These are phyloP conservation scores for Carex sylvatica DNA, from an alignment of 202 grass and related monocot genomes.

Conservation along the genomic window DNA sequence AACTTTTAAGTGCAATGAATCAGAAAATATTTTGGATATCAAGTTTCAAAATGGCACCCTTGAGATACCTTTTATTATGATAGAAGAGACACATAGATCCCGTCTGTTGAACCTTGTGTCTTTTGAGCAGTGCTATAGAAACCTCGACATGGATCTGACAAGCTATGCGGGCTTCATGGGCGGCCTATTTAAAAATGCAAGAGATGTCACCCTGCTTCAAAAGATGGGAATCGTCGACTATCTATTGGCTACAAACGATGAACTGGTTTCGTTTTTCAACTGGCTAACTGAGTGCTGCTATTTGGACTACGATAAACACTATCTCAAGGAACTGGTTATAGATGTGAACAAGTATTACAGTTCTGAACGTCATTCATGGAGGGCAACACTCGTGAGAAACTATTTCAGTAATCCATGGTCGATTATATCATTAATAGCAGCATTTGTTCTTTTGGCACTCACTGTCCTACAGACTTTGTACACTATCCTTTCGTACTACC, in stretches of 20 bases:
- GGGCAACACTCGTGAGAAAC: too few relatives aligned
- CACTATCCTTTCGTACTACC: too few relatives aligned
- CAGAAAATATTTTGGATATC: not conserved
- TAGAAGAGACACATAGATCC: not conserved
- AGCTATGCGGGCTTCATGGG: not conserved
- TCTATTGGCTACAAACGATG: not conserved
- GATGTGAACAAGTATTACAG: too few relatives aligned
- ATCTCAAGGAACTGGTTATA: too few relatives aligned
- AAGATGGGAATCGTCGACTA: not conserved
- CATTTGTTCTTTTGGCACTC: too few relatives aligned
- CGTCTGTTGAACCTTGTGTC: not conserved
- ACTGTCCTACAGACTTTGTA: too few relatives aligned
- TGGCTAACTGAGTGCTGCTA: too few relatives aligned
- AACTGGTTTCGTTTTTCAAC: not conserved
- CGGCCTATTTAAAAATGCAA: not conserved
- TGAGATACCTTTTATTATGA: not conserved
- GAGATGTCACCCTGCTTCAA: constrained; percentile 5
- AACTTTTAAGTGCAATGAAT: not conserved
- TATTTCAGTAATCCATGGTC: too few relatives aligned
- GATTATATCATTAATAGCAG: too few relatives aligned
- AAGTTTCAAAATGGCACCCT: not conserved
- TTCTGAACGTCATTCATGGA: too few relatives aligned
- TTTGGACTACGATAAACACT: too few relatives aligned
- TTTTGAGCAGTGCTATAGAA: not conserved
- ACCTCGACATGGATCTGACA: not conserved